Evolutionary conservation across 1,139 yeast species (phyloP).

Genomic region (Geotrichum citri-aurantii): DNA sequence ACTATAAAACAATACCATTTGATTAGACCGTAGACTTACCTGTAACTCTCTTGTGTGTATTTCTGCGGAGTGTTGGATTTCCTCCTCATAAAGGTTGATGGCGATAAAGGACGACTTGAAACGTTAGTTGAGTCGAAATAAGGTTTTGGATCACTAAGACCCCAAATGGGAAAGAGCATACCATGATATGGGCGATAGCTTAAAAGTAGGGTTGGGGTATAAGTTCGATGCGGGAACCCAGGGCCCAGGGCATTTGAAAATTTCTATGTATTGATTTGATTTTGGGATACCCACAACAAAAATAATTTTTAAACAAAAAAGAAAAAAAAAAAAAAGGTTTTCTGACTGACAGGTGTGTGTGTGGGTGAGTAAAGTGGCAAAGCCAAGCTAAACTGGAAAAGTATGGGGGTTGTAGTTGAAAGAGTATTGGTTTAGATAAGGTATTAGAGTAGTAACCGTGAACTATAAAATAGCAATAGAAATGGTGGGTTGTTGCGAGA

Average conservation of each 20-base stretch:
- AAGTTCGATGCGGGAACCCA: background rate
- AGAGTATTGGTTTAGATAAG: background rate
- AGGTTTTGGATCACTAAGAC: constrained; percentile 2
- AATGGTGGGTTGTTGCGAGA: background rate
- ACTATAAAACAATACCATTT: background rate
- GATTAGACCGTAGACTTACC: constrained; percentile 27
- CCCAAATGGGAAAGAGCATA: constrained; percentile 1
- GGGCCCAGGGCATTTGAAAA: background rate
- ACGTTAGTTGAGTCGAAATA: background rate
- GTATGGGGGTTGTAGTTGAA: background rate
- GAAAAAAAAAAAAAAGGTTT: constrained; percentile 2
- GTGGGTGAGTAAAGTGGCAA: background rate
- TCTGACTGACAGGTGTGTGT: background rate
- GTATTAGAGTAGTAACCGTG: too few relatives aligned
- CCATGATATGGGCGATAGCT: background rate
- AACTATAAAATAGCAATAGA: background rate
- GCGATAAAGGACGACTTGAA: constrained; percentile 73
- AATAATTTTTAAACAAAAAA: background rate
- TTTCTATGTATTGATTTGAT: background rate
- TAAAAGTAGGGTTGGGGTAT: background rate
- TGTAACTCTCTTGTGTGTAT: constrained; percentile 83
- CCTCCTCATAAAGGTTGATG: constrained; percentile 70
- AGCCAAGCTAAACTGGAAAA: background rate
- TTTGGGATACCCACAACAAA: background rate
- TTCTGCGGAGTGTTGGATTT: constrained; percentile 61